Base-by-base conservation (phyloP, 148 eudicot species). In the Vaccinium corymbosum region DNA sequence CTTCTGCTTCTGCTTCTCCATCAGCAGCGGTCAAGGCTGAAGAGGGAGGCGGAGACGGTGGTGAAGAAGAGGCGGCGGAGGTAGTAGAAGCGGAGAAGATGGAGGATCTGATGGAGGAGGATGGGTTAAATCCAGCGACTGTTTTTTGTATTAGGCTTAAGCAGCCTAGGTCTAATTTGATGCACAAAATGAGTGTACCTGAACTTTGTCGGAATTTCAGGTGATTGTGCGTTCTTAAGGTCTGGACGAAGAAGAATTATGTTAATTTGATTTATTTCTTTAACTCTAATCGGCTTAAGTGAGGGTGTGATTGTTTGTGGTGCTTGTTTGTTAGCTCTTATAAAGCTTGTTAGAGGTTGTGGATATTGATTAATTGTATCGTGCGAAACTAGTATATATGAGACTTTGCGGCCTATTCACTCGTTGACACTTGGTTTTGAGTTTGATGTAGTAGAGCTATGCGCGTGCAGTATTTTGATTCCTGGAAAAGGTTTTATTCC, bases 141-240 rank as follows among this genome's bases (percentile, higher is more conserved):
- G 99, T 96, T n/a, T 96, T 96, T 75, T 93, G 92, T 84, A 93
- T 96, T 84, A 85, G 89, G 83, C 90, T 96, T 83, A 96, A 92
- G 85, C 98, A 96, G 84, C 98, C 98, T 0, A 87, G 90, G 81
- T 91, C 95, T 8, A 92, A 92, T 92, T 94, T 96, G 91, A 84
- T 87, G 81, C 95, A 94, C 57, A 96, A 93, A 81, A 96, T 96
- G 99, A 94, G 95, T 75, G 99, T 96, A 83, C 99, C 99, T 59
- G 98, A 96, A 66, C 98, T 96, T 14, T 96, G 99, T 89, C 94
- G 99, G 64, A 96, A 93, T 89, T 96, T 96, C 82, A 96, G 99
- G 98, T 95, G 84, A 22, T 51, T 79, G 1, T 19, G 20, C n/a
- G 7, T 64, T 48, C 10, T 62, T 32, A 20, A 1, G 25, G 53